These are phyloP conservation scores for Diplosphaera chodatii DNA, from an alignment of 139 green algal species.

Conservation along the genomic window DNA sequence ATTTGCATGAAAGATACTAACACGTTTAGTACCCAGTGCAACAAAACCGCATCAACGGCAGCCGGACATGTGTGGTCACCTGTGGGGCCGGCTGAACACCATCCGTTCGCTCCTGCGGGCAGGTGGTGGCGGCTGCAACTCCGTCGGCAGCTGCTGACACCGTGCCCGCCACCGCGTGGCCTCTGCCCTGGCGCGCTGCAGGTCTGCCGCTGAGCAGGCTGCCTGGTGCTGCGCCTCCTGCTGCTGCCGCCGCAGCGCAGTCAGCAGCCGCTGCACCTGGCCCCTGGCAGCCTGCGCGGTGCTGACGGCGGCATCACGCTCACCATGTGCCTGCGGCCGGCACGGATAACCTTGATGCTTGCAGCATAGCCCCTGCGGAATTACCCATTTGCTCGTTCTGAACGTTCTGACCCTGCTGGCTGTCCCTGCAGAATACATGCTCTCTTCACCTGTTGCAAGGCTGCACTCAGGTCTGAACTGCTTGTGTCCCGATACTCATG, in stretches of 20 bases:
- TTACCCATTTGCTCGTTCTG: too few relatives aligned
- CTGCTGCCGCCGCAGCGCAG: slow-evolving; percentile 32
- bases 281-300: background rate
- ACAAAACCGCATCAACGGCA: too few relatives aligned
- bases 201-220: background rate
- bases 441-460: slow-evolving; percentile 26
- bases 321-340: background rate
- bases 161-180: background rate
- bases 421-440: too few relatives aligned
- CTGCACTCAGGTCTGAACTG: background rate
- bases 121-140: background rate
- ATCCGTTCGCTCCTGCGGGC: slow-evolving; percentile 9
- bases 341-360: too few relatives aligned
- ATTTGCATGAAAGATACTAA: too few relatives aligned
- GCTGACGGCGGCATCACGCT: background rate
- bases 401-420: too few relatives aligned
- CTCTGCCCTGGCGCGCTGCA: slow-evolving; percentile 14
- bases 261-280: background rate
- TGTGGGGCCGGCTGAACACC: background rate
- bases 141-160: background rate
- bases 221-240: slow-evolving; percentile 2
- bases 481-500: background rate
- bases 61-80: too few relatives aligned
- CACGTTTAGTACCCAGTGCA: too few relatives aligned
- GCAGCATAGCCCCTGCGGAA: too few relatives aligned